These are phyloP conservation scores for Phaeoacremonium minimum DNA, from an alignment of 2,329 filamentous ascomycete genomes.

Conservation along the genomic window DNA sequence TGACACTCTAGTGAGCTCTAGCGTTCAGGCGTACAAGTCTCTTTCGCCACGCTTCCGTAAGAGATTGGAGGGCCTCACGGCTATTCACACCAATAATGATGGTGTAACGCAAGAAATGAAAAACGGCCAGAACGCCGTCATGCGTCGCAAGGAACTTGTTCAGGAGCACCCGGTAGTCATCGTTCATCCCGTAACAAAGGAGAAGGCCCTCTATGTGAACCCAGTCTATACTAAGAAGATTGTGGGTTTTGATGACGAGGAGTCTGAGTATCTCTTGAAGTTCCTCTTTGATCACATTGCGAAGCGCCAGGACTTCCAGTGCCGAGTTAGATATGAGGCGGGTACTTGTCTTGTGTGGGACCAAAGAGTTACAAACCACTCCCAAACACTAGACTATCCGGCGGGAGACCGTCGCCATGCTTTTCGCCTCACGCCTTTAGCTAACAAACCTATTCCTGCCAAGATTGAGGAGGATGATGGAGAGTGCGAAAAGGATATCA, in stretches of 20 bases:
- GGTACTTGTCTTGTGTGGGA: slow-evolving; percentile 57
- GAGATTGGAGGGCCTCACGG: slow-evolving; percentile 61
- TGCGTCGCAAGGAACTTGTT: slow-evolving; percentile 56
- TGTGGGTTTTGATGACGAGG: slow-evolving; percentile 64
- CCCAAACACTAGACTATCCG: slow-evolving; percentile 6
- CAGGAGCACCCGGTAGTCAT: slow-evolving; percentile 61
- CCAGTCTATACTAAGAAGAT: slow-evolving; percentile 58
- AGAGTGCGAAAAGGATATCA: slow-evolving; percentile 12
- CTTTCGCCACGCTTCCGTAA: slow-evolving; percentile 61
- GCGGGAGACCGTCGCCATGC: slow-evolving; percentile 6
- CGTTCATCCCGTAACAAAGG: slow-evolving; percentile 62
- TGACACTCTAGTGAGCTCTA: slow-evolving; percentile 15
- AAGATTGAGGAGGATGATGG: slow-evolving; percentile 14
- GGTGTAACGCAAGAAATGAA: slow-evolving; percentile 18
- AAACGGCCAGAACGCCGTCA: slow-evolving; percentile 46
- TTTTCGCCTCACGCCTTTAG: slow-evolving; percentile 9
- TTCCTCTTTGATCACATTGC: slow-evolving; percentile 67
- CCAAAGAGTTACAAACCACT: slow-evolving; percentile 7
- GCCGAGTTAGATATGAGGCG: slow-evolving; percentile 56
- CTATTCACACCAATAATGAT: slow-evolving; percentile 62
- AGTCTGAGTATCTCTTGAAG: slow-evolving; percentile 60
- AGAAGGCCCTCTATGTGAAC: slow-evolving; percentile 66
- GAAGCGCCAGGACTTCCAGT: slow-evolving; percentile 59
- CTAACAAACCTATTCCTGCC: slow-evolving; percentile 9
- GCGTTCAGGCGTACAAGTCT: slow-evolving; percentile 30